Conservation (phyloP, 345 rosid species). For the Rhodamnia argentea region DNA sequence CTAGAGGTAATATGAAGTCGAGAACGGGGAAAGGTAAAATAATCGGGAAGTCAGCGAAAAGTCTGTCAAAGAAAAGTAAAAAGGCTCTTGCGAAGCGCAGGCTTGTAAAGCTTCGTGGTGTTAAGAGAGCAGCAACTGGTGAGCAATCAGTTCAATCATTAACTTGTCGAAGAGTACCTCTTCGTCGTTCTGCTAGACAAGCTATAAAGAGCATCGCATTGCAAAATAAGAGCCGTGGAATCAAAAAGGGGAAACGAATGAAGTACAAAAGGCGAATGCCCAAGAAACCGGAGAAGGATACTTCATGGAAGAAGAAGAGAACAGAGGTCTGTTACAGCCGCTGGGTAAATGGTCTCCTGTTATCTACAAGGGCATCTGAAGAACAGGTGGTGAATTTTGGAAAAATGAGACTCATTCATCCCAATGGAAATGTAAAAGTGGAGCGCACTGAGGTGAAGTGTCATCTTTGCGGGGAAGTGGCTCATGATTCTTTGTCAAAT, state of each 20-base stretch:
- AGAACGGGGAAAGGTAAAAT: slow-evolving; percentile 18
- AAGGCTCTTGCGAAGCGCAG: slow-evolving; percentile 19
- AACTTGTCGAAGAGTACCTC: slow-evolving; percentile 51
- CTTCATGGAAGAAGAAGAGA: slow-evolving; percentile 53
- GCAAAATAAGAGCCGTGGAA: slow-evolving; percentile 29
- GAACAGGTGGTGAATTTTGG: slow-evolving; percentile 52
- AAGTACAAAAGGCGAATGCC: slow-evolving; percentile 23
- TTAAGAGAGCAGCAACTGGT: slow-evolving; percentile 5
- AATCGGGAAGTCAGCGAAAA: slow-evolving; percentile 15
- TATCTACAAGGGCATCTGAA: slow-evolving; percentile 64
- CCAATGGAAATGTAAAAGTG: slow-evolving; percentile 18
- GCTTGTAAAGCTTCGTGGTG: slow-evolving; percentile 11
- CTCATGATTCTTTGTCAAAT: slow-evolving; percentile 23
- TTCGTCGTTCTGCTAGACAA: slow-evolving; percentile 79
- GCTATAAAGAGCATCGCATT: slow-evolving; percentile 28
- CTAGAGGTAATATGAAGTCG: slow-evolving; percentile 20
- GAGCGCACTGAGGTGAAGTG: slow-evolving; percentile 49
- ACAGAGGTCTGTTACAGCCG: slow-evolving; percentile 38
- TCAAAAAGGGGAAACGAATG: slow-evolving; percentile 20
- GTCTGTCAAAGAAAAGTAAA: slow-evolving; percentile 15
- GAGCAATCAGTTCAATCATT: slow-evolving; percentile 6
- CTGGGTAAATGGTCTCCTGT: slow-evolving; percentile 82
- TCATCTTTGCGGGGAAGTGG: slow-evolving; percentile 52
- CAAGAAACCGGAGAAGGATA: slow-evolving; percentile 27
- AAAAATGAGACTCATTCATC: slow-evolving; percentile 23